Evolutionary conservation across 805 yeast genomes (phyloP), one percentile per base, ranked within the genome.

Genomic region (Geotrichum ghanense): DNA sequence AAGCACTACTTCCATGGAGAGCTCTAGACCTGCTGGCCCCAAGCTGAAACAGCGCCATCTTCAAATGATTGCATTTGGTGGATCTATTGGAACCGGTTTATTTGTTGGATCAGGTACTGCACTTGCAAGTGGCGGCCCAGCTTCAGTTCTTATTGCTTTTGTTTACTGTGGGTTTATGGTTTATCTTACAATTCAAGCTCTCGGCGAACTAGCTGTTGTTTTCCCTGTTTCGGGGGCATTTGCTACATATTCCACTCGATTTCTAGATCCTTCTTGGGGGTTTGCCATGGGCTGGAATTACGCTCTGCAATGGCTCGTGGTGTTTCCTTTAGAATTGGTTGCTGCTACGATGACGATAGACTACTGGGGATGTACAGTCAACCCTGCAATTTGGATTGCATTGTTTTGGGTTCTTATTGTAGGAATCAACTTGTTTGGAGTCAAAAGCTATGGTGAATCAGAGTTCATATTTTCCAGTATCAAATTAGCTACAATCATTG

Each of bases 21-120:
- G n/a, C n/a, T n/a, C n/a, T n/a, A n/a, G n/a, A n/a, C n/a, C n/a
- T n/a, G n/a, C n/a, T n/a, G n/a, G n/a, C n/a, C n/a, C n/a, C n/a
- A 43, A 49, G n/a, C 58, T 65, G 41, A 64, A 63, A 49, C 57
- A 56, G n/a, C 58, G 70, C 14, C 69, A 65, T 51, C 46, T 65
- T 44, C 65, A 61, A 46, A 79, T 83, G 78, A 81, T 85, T 56
- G 87, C 94, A 35, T 70, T 86, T 47, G 92, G 92, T 48, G 88
- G 92, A 46, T 81, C 90, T 45, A 81, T 85, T 50, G 95, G 95
- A 58, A 81, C 92, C 24, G 83, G 83, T 54, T 63, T 79, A 25
- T 78, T 75, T 57, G 65, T 78, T 27, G 75, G 78, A 34, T 65
- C 75, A 0, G 79, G 80, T 21, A 66, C 65, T 31, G 65, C 77